Conservation (phyloP, 371 early-diverging fungal species). For the Lichtheimia ornata region DNA sequence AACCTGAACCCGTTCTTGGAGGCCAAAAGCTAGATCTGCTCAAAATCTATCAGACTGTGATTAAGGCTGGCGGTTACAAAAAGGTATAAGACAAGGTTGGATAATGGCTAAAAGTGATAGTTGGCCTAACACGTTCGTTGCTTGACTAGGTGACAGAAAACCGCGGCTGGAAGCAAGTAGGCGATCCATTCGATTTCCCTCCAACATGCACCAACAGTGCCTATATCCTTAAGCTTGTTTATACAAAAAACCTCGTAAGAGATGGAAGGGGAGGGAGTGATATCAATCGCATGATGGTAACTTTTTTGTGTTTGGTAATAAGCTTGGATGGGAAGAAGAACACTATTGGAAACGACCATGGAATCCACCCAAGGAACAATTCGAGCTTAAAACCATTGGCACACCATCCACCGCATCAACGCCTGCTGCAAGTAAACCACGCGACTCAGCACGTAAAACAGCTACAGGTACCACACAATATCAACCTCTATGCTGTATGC, state of each 20-base stretch:
- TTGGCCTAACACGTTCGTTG: neutral
- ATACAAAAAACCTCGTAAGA: conserved; percentile 65
- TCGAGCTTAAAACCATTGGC: conserved; percentile 12
- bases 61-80: conserved; percentile 77
- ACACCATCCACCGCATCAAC: conserved; percentile 19
- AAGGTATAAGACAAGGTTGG: conserved; percentile 45
- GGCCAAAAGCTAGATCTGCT: conserved; percentile 77
- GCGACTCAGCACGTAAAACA: conserved; percentile 28
- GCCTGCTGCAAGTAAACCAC: conserved; percentile 13
- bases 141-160: conserved; percentile 71
- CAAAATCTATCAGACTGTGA: conserved; percentile 69
- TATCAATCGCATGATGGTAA: neutral
- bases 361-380: conserved; percentile 42
- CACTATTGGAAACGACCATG: conserved; percentile 46
- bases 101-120: no score
- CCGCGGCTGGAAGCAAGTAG: conserved; percentile 80
- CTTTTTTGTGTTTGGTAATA: neutral
- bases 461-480: no score
- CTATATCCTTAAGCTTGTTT: conserved; percentile 77
- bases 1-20: conserved; percentile 80
- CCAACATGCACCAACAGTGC: conserved; percentile 86
- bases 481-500: no score
- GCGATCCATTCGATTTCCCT: conserved; percentile 78
- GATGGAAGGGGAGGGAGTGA: neutral
- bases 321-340: conserved; percentile 56